These are phyloP conservation scores for Wickerhamiella hasegawae DNA, from an alignment of 805 yeast genomes.

Conservation along the genomic window DNA sequence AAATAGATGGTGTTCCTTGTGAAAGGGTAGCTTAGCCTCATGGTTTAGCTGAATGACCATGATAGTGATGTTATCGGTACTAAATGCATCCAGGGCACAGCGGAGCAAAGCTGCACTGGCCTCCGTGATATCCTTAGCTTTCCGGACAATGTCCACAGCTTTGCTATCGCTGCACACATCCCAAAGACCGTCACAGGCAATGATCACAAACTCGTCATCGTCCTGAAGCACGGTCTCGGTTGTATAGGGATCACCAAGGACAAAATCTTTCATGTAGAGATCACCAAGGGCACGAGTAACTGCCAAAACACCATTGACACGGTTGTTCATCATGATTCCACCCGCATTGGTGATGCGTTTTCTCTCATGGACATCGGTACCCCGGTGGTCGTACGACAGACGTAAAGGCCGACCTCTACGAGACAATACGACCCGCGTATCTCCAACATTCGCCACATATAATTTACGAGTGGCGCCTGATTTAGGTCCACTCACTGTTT, in stretches of 20 bases:
- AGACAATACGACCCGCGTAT: slow-evolving; percentile 66
- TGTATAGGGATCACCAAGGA: slow-evolving; percentile 82
- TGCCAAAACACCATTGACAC: slow-evolving; percentile 93
- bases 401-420: slow-evolving; percentile 63
- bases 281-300: slow-evolving; percentile 91
- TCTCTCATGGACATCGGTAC: slow-evolving; percentile 64
- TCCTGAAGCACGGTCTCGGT: slow-evolving; percentile 61
- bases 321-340: slow-evolving; percentile 72
- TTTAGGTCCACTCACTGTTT: background rate
- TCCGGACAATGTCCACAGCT: slow-evolving; percentile 59
- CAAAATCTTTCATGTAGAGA: slow-evolving; percentile 76
- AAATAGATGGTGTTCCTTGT: background rate
- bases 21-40: background rate
- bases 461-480: slow-evolving; percentile 35
- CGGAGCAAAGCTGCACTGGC: slow-evolving; percentile 57
- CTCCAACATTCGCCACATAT: slow-evolving; percentile 93
- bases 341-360: slow-evolving; percentile 63
- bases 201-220: slow-evolving; percentile 61
- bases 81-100: slow-evolving; percentile 58
- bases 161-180: slow-evolving; percentile 76
- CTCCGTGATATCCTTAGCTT: slow-evolving; percentile 34
- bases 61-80: slow-evolving; percentile 85
- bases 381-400: slow-evolving; percentile 85
- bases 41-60: slow-evolving; percentile 59
- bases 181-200: slow-evolving; percentile 97